Conservation (phyloP, 768 basidiomycete species). For the Clitopilus passeckerianus region DNA sequence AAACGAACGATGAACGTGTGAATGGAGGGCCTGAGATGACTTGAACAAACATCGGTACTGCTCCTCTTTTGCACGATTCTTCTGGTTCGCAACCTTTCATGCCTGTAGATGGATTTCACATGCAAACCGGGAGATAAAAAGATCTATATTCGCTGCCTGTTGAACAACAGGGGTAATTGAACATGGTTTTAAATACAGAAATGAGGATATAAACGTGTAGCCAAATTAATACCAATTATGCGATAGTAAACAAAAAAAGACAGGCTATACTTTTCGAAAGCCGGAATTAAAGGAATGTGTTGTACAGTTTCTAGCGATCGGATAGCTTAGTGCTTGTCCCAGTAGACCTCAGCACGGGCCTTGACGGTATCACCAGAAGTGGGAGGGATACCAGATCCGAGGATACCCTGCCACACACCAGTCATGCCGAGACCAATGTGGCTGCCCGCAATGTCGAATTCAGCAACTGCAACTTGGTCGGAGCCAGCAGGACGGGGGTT, state of each 20-base stretch:
- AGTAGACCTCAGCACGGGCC: slow-evolving; percentile 1
- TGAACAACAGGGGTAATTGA: too few relatives aligned
- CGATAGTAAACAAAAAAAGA: not conserved
- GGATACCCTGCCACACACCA: not conserved
- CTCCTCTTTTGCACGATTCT: too few relatives aligned
- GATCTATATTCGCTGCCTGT: too few relatives aligned
- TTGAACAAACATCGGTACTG: too few relatives aligned
- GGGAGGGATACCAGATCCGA: not conserved
- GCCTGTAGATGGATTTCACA: too few relatives aligned
- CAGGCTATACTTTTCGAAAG: not conserved
- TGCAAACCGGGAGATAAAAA: too few relatives aligned
- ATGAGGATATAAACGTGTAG: too few relatives aligned
- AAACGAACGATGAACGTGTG: too few relatives aligned
- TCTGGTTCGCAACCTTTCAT: too few relatives aligned
- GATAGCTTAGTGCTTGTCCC: not conserved
- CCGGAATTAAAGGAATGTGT: not conserved
- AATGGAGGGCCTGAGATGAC: too few relatives aligned
- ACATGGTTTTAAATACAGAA: too few relatives aligned
- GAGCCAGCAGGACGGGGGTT: not conserved
- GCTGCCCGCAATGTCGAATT: not conserved
- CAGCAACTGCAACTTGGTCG: not conserved
- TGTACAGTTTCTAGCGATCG: not conserved
- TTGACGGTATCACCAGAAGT: not conserved
- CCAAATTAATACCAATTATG: not conserved
- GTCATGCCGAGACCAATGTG: not conserved